Conservation (phyloP, 305 asterid species). For the Fraxinus sp. region DNA sequence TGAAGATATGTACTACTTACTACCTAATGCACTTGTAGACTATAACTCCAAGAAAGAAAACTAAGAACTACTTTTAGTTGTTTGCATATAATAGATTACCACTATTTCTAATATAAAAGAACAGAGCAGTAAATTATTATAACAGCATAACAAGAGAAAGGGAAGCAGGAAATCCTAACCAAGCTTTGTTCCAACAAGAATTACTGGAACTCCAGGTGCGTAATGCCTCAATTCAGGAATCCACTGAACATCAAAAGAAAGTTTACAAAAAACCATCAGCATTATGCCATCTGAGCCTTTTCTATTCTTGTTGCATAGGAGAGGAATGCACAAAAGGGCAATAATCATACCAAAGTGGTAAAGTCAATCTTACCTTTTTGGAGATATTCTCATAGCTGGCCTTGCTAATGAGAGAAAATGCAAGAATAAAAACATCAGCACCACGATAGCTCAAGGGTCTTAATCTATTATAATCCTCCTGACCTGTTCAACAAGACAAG, state of each 20-base stretch:
- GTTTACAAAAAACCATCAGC: constrained; percentile 12
- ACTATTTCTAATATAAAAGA: not conserved
- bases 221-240: constrained; percentile 65
- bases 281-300: constrained; percentile 5
- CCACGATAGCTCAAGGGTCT: constrained; percentile 61
- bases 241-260: constrained; percentile 47
- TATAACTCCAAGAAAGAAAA: not conserved
- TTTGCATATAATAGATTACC: not conserved
- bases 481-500: constrained; percentile 39
- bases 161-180: constrained; percentile 41
- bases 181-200: constrained; percentile 65
- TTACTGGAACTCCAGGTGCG: constrained; percentile 64
- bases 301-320: not conserved
- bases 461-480: constrained; percentile 59
- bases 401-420: constrained; percentile 60
- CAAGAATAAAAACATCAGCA: constrained; percentile 60
- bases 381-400: constrained; percentile 61
- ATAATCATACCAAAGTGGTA: not conserved
- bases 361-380: constrained; percentile 42
- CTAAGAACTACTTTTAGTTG: not conserved
- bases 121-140: not conserved
- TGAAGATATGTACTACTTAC: not conserved
- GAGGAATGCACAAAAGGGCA: not conserved
- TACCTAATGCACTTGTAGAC: not conserved
- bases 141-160: constrained; percentile 18